Conservation (phyloP, 768 basidiomycete genomes). For the Lyophyllum semitale region DNA sequence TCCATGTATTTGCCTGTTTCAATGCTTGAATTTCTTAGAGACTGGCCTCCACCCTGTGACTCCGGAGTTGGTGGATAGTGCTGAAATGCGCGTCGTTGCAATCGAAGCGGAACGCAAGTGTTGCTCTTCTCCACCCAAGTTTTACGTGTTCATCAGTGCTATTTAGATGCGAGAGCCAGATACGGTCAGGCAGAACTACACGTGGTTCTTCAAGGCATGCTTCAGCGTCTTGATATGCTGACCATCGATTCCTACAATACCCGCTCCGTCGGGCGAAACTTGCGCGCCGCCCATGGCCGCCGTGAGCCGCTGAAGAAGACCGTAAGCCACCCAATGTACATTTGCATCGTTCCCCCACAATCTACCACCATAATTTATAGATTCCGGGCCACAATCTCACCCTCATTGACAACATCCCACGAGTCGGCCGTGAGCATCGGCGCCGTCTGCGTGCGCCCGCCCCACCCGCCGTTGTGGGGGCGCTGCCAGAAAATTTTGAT, state of each 20-base stretch:
- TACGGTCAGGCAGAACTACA: not conserved
- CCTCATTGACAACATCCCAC: not conserved
- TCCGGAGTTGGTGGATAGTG: not conserved
- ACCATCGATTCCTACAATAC: not conserved
- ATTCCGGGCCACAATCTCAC: slow-evolving; percentile 5
- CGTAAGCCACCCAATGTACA: not conserved
- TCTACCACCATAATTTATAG: not conserved
- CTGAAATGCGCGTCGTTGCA: not conserved
- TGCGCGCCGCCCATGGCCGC: not conserved
- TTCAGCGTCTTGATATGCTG: not conserved
- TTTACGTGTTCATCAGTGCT: not conserved
- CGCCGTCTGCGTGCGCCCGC: slow-evolving; percentile 1
- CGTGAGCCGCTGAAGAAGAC: not conserved
- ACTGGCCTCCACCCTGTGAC: not conserved
- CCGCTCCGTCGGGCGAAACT: not conserved
- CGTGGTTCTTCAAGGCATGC: not conserved
- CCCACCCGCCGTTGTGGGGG: slow-evolving; percentile 10
- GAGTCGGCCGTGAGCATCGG: too few species aligned
- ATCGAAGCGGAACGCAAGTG: not conserved
- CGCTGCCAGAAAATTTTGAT: slow-evolving; percentile 11
- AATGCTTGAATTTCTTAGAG: not conserved
- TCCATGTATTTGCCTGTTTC: not conserved
- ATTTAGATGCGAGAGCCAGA: not conserved
- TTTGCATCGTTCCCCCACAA: not conserved
- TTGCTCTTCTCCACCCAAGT: not conserved